Conservation (phyloP, 148 eudicot species). For the Limonium bicolor region DNA sequence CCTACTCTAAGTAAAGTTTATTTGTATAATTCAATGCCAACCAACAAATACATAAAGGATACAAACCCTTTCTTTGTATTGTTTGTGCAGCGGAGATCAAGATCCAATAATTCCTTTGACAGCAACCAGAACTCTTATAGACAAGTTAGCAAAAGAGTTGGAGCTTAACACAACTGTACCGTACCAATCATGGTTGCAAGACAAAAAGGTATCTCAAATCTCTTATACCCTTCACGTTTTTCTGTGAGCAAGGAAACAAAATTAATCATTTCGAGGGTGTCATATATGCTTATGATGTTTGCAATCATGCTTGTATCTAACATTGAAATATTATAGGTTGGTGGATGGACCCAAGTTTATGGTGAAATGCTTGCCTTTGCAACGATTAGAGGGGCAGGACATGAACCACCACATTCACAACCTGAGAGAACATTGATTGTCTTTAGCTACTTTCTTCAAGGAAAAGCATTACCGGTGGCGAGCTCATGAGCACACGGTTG, state of each 20-base stretch:
- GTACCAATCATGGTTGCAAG: constrained; percentile 69
- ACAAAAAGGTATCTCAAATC: not conserved
- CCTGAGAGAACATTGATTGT: constrained; percentile 67
- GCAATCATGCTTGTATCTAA: too few relatives aligned
- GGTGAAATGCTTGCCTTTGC: constrained; percentile 62
- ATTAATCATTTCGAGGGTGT: too few relatives aligned
- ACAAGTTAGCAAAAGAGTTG: constrained; percentile 35
- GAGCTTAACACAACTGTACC: constrained; percentile 52
- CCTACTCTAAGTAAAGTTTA: not conserved
- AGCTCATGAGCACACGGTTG: too few relatives aligned
- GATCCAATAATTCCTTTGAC: constrained; percentile 74
- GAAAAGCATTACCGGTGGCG: constrained; percentile 24
- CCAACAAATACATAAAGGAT: too few relatives aligned
- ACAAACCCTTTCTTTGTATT: too few relatives aligned
- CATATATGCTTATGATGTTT: too few relatives aligned
- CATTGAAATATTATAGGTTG: constrained; percentile 33
- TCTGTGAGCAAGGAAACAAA: too few relatives aligned
- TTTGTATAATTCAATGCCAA: too few relatives aligned
- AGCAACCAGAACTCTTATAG: constrained; percentile 54
- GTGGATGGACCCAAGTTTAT: constrained; percentile 86
- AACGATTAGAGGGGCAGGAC: constrained; percentile 78
- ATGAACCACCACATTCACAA: constrained; percentile 85
- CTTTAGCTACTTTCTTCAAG: constrained; percentile 54
- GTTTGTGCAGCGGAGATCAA: constrained; percentile 45
- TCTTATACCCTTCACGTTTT: too few relatives aligned